Evolutionary conservation across 352 stramenopile species (phyloP).

Genomic region (Pythium scleroteichum): DNA sequence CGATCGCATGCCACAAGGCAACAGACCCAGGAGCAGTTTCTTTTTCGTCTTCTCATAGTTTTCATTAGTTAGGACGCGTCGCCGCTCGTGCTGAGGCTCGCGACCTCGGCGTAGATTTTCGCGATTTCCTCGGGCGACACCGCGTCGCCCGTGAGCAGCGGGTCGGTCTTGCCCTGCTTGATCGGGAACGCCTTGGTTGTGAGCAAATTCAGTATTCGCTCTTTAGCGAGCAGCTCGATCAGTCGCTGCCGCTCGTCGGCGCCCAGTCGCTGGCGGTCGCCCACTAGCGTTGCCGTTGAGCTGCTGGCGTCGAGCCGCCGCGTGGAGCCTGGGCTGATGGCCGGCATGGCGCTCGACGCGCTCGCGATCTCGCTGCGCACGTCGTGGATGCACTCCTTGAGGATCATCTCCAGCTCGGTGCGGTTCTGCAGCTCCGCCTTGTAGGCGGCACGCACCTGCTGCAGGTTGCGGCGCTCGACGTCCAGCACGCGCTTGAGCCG

Average conservation of each 20-base stretch:
- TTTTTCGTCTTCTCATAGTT: not conserved
- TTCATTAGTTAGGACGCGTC: not conserved
- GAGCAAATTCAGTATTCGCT: slow-evolving; percentile 77
- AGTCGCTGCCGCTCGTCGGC: slow-evolving; percentile 59
- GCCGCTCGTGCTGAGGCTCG: slow-evolving; percentile 10
- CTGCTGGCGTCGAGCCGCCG: slow-evolving; percentile 22
- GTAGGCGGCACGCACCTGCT: slow-evolving; percentile 74
- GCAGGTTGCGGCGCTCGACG: slow-evolving; percentile 78
- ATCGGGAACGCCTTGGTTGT: slow-evolving; percentile 75
- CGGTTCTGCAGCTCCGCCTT: slow-evolving; percentile 72
- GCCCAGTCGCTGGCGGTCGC: slow-evolving; percentile 31
- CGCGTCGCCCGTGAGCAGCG: slow-evolving; percentile 45
- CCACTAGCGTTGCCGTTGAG: slow-evolving; percentile 8
- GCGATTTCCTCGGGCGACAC: slow-evolving; percentile 48
- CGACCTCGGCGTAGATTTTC: slow-evolving; percentile 43
- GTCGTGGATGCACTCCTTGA: slow-evolving; percentile 85
- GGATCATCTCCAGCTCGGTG: slow-evolving; percentile 79
- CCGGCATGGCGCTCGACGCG: slow-evolving; percentile 26
- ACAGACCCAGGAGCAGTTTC: not conserved
- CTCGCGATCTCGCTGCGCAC: slow-evolving; percentile 61
- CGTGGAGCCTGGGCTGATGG: slow-evolving; percentile 4
- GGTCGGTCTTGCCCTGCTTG: slow-evolving; percentile 39
- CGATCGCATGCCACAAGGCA: too few relatives aligned
- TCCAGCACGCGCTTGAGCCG: slow-evolving; percentile 89
- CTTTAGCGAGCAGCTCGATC: slow-evolving; percentile 82